phyloP scores from a whole-genome alignment of 768 basidiomycete species.

The Leccinum incarnatum region DNA sequence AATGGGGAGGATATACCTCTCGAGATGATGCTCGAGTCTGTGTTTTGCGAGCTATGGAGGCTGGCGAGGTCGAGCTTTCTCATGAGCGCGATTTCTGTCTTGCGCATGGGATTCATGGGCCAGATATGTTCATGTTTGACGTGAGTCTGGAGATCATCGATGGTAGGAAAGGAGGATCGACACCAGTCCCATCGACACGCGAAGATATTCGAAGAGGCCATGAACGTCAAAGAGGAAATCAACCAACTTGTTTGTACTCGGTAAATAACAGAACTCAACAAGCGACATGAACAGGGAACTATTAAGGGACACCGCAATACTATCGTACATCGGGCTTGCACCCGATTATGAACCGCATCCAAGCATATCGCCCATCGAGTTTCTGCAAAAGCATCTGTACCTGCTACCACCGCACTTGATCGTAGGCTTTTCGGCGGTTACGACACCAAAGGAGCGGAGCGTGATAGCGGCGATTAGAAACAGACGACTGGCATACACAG shows the following conservation, averaged over 20 bases:
- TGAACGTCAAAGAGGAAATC: not conserved
- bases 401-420: conserved; percentile 69
- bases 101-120: conserved; percentile 41
- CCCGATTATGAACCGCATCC: conserved; percentile 61
- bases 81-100: conserved; percentile 43
- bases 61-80: conserved; percentile 38
- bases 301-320: conserved; percentile 24
- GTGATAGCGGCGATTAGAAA: conserved; percentile 65
- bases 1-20: conserved; percentile 18
- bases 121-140: conserved; percentile 48
- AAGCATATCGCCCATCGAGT: conserved; percentile 52
- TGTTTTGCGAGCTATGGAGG: conserved; percentile 17
- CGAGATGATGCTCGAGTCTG: conserved; percentile 11
- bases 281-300: not conserved
- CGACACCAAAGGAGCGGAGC: conserved; percentile 64
- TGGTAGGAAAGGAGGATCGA: conserved; percentile 37
- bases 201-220: conserved; percentile 17
- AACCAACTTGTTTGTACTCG: conserved; percentile 19
- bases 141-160: conserved; percentile 43
- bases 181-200: conserved; percentile 58
- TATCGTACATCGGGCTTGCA: conserved; percentile 58
- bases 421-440: conserved; percentile 37
- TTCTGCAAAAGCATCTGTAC: conserved; percentile 56
- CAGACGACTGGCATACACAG: conserved; percentile 62
- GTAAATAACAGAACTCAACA: conserved; percentile 5